Conservation (phyloP, 2,329 filamentous ascomycete genomes). For the Corynespora cassiicola region DNA sequence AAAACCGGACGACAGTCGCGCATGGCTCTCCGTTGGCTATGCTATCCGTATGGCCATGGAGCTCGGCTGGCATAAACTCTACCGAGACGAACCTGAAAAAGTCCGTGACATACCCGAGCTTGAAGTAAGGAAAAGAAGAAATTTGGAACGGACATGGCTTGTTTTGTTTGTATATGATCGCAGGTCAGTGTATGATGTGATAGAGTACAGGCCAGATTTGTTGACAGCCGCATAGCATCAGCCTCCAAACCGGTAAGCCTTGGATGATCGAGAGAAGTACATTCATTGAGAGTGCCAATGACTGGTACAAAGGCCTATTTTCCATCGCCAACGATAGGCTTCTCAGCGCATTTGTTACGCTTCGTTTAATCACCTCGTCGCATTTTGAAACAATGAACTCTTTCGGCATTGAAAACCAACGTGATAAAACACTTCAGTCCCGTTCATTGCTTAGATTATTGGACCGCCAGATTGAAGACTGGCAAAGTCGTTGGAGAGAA, state of each 20-base stretch:
- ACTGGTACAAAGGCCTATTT: slow-evolving; percentile 8
- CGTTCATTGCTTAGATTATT: too few species aligned
- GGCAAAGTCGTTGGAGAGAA: slow-evolving; percentile 3
- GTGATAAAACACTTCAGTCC: too few species aligned
- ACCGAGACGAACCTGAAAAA: slow-evolving; percentile 1
- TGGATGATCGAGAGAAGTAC: slow-evolving; percentile 13
- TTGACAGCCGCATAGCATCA: too few species aligned
- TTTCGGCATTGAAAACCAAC: too few species aligned
- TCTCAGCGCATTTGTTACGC: slow-evolving; percentile 13
- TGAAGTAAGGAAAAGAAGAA: not conserved
- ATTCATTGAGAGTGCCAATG: slow-evolving; percentile 5
- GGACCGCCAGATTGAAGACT: slow-evolving; percentile 7
- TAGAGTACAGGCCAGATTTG: too few species aligned
- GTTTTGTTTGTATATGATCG: slow-evolving; percentile 10
- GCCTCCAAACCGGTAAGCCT: too few species aligned
- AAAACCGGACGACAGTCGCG: slow-evolving; percentile 9
- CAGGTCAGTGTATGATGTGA: slow-evolving; percentile 3
- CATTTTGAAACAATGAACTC: too few species aligned
- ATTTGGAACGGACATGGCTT: slow-evolving; percentile 9
- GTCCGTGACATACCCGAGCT: not conserved
- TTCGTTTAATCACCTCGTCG: too few species aligned
- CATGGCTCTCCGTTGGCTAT: slow-evolving; percentile 10
- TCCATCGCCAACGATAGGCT: slow-evolving; percentile 10
- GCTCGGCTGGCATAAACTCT: slow-evolving; percentile 16
- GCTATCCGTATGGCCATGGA: slow-evolving; percentile 15